Conservation (phyloP, 495 filamentous ascomycete genomes). For the Acidiella bohemica region DNA sequence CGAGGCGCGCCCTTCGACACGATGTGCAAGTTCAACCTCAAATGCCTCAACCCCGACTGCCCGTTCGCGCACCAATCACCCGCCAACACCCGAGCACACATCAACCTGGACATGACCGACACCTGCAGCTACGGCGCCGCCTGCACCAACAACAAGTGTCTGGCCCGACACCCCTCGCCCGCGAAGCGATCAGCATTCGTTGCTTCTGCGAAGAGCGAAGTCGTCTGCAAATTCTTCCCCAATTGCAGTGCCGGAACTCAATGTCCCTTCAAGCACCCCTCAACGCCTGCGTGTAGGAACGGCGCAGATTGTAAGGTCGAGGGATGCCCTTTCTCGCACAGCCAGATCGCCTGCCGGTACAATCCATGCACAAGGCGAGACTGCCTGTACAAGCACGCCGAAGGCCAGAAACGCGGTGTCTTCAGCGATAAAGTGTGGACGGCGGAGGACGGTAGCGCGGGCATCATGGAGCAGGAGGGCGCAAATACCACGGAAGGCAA, state of each 20-base stretch:
- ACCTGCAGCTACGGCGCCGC: slow-evolving; percentile 72
- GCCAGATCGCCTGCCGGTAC: slow-evolving; percentile 72
- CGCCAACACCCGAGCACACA: slow-evolving; percentile 51
- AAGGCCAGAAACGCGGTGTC: slow-evolving; percentile 64
- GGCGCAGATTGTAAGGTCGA: slow-evolving; percentile 76
- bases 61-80: slow-evolving; percentile 89
- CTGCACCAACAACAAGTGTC: slow-evolving; percentile 92
- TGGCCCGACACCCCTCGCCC: slow-evolving; percentile 82
- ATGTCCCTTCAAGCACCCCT: slow-evolving; percentile 77
- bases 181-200: slow-evolving; percentile 50
- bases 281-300: slow-evolving; percentile 75
- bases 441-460: slow-evolving; percentile 30
- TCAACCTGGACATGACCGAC: slow-evolving; percentile 65
- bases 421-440: slow-evolving; percentile 90
- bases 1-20: slow-evolving; percentile 33
- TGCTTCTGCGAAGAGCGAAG: slow-evolving; percentile 44
- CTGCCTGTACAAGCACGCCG: slow-evolving; percentile 82
- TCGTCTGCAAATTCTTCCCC: slow-evolving; percentile 87
- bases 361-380: slow-evolving; percentile 74
- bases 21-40: slow-evolving; percentile 74
- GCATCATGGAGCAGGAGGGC: slow-evolving; percentile 29
- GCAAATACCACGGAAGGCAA: slow-evolving; percentile 22
- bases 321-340: slow-evolving; percentile 82
- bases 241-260: slow-evolving; percentile 69
- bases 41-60: slow-evolving; percentile 79